phyloP scores from a whole-genome alignment of 768 basidiomycete species.

The Termitomyces sp. region DNA sequence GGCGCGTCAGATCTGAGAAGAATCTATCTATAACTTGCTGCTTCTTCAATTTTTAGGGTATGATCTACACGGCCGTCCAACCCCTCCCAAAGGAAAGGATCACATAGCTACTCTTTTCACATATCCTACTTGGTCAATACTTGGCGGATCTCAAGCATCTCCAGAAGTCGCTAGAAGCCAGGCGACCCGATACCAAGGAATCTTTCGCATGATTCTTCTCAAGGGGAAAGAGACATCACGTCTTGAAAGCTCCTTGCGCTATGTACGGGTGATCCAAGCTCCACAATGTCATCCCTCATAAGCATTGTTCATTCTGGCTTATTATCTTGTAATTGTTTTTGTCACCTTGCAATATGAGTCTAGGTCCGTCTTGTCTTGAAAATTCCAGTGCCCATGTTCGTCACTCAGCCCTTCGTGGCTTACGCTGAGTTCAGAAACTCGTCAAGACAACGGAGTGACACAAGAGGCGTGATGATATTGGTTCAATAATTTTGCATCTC shows the following conservation, averaged over 20 bases:
- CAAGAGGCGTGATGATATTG: neutral
- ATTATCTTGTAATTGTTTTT: neutral
- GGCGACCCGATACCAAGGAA: neutral
- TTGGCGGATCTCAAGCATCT: neutral
- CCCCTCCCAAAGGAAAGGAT: neutral
- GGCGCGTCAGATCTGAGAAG: constrained; percentile 68
- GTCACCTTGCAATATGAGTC: neutral
- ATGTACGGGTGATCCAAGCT: neutral
- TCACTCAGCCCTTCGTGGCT: neutral
- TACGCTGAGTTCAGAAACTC: neutral
- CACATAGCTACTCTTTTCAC: no score
- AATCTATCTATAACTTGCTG: constrained; percentile 52
- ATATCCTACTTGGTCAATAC: neutral
- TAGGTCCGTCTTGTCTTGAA: neutral
- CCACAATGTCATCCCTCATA: neutral
- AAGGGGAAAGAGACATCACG: neutral
- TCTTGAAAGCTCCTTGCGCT: neutral
- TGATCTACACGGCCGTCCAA: neutral
- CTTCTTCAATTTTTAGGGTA: neutral
- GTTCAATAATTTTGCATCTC: no score
- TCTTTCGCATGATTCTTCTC: neutral
- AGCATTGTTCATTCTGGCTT: neutral
- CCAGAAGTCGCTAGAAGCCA: neutral
- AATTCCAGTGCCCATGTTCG: neutral
- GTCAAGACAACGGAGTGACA: no score